Percentiles rank a stretch among this genome's conserved stretches.
Conservation (phyloP, 805 yeast species). For the Torulaspora gathmanii region DNA sequence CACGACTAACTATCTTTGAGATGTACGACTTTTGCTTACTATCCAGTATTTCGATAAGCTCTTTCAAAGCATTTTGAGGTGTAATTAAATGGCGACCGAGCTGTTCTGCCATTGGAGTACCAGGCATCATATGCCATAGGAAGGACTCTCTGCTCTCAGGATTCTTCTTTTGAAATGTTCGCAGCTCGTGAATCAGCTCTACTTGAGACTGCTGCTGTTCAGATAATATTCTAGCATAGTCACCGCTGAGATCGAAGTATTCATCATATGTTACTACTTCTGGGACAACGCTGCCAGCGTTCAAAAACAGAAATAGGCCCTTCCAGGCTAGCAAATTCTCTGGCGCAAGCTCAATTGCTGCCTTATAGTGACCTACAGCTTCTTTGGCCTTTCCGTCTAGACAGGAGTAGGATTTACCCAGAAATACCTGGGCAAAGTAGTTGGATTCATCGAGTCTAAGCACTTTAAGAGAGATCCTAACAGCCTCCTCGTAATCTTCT, state of each 20-base stretch:
- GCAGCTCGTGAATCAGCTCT: constrained; percentile 47
- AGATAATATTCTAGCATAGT: constrained; percentile 41
- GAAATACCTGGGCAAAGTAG: constrained; percentile 63
- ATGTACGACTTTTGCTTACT: constrained; percentile 41
- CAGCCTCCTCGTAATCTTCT: constrained; percentile 58
- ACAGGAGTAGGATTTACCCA: constrained; percentile 63
- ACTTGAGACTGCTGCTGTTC: constrained; percentile 44
- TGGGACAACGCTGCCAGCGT: constrained; percentile 27
- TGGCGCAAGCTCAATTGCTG: constrained; percentile 49
- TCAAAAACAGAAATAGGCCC: constrained; percentile 54
- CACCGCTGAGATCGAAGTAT: constrained; percentile 43
- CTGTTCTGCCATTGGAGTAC: constrained; percentile 48
- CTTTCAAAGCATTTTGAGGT: constrained; percentile 43
- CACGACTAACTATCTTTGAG: constrained; percentile 42
- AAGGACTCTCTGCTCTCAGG: constrained; percentile 44
- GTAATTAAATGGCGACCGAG: constrained; percentile 45
- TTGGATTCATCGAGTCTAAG: constrained; percentile 51
- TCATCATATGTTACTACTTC: constrained; percentile 40
- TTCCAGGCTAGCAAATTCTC: constrained; percentile 70
- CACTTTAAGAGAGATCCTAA: constrained; percentile 51
- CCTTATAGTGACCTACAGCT: constrained; percentile 36
- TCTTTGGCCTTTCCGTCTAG: constrained; percentile 34
- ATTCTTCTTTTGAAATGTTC: constrained; percentile 41
- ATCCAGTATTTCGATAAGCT: constrained; percentile 41
- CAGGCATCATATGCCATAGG: constrained; percentile 52